A percentile compares a stretch with the other conserved stretches of the same genome.
Conservation (phyloP, 768 basidiomycete genomes). For the Phylloporus sp. region DNA sequence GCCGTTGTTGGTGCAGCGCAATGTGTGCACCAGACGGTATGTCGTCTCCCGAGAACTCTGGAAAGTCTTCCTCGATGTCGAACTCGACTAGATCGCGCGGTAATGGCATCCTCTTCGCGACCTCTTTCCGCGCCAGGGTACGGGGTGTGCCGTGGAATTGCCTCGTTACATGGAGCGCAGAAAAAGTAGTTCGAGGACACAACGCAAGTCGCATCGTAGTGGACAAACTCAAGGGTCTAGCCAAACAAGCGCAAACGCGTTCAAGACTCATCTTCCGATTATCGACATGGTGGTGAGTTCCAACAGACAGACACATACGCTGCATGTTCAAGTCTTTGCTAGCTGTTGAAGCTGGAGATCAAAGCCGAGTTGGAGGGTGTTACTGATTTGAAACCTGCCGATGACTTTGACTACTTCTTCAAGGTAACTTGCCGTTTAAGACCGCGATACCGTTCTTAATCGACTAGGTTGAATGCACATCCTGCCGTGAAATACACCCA, state of each 20-base stretch:
- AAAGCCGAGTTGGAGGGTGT: slow-evolving; percentile 81
- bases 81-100: slow-evolving; percentile 36
- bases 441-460: not conserved
- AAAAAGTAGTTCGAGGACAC: slow-evolving; percentile 14
- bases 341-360: slow-evolving; percentile 65
- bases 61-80: slow-evolving; percentile 35
- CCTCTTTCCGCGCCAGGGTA: slow-evolving; percentile 14
- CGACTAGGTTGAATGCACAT: slow-evolving; percentile 68
- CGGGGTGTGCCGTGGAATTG: slow-evolving; percentile 24
- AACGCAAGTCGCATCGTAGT: slow-evolving; percentile 20
- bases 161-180: slow-evolving; percentile 12
- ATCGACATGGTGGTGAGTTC: slow-evolving; percentile 50
- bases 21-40: slow-evolving; percentile 68
- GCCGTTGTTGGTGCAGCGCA: slow-evolving; percentile 68
- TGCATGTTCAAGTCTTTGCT: not conserved
- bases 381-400: slow-evolving; percentile 62
- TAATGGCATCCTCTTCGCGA: slow-evolving; percentile 31
- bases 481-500: slow-evolving; percentile 73
- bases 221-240: not conserved
- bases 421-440: slow-evolving; percentile 38
- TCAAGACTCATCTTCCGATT: not conserved
- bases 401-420: slow-evolving; percentile 80
- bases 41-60: slow-evolving; percentile 46
- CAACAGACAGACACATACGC: not conserved
- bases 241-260: slow-evolving; percentile 27